Evolutionary conservation across 2,329 filamentous ascomycete genomes (phyloP).

Genomic region (Aspergillus neotritici): DNA sequence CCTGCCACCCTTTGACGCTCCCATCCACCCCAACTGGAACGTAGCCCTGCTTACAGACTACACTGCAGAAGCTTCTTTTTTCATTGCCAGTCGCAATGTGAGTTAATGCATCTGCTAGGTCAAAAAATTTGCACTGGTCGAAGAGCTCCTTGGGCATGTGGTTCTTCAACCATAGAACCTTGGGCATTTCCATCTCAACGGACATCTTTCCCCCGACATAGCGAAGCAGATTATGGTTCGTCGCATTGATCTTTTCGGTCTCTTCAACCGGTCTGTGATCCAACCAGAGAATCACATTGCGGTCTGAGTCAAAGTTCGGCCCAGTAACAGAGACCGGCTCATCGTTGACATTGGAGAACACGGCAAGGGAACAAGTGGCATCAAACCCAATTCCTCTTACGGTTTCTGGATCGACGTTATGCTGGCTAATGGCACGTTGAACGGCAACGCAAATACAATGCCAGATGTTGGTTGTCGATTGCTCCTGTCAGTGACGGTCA

Average conservation of each 20-base stretch:
- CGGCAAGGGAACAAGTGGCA: slow-evolving; percentile 93
- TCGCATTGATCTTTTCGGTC: slow-evolving; percentile 88
- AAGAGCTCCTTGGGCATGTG: slow-evolving; percentile 92
- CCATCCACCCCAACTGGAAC: slow-evolving; percentile 96
- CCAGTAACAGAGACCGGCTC: slow-evolving; percentile 88
- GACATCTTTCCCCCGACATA: slow-evolving; percentile 99
- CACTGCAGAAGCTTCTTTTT: slow-evolving; percentile 88
- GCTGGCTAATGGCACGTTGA: slow-evolving; percentile 72
- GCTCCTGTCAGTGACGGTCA: slow-evolving; percentile 56
- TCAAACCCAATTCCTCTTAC: slow-evolving; percentile 95
- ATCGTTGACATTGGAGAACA: slow-evolving; percentile 83
- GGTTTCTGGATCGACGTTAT: slow-evolving; percentile 66
- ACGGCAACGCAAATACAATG: slow-evolving; percentile 86
- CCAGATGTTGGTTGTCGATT: slow-evolving; percentile 98
- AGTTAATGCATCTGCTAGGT: slow-evolving; percentile 85
- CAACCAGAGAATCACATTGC: slow-evolving; percentile 95
- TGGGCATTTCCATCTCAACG: slow-evolving; percentile 99
- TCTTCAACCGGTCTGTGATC: slow-evolving; percentile 90
- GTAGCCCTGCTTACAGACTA: slow-evolving; percentile 95
- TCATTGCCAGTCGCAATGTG: slow-evolving; percentile 91
- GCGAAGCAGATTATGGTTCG: slow-evolving; percentile 82
- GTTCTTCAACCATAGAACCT: slow-evolving; percentile 97
- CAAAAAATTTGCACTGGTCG: slow-evolving; percentile 92
- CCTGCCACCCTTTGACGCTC: slow-evolving; percentile 96
- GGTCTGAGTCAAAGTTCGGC: slow-evolving; percentile 79